Base-by-base conservation (phyloP, 192 early-diverging fungal genomes). In the Dimargaris cristalligena region DNA sequence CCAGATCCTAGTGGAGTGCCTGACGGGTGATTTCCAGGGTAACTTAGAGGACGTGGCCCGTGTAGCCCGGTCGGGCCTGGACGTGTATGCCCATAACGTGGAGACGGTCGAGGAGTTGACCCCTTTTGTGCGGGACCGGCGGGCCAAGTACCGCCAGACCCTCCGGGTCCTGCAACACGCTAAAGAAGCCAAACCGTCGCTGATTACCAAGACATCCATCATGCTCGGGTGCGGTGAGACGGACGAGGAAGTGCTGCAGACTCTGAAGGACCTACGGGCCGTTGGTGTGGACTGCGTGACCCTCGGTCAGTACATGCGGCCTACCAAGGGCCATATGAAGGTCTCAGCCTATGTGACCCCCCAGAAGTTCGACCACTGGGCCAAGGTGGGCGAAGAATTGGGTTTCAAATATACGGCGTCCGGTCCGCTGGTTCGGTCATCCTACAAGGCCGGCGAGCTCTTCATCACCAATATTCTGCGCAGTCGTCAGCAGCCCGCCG, bases 261-360 rank as follows among this genome's bases (percentile, higher is more conserved):
- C 94, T 1, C 70, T 98, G 68, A 78, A 87, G 65, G 92, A 82
- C 60, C 66, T 95, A 58, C 74, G 92, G 50, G 75, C 80, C 25
- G 75, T 81, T 16, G 78, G 85, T 44, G 92, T 95, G 25, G 94
- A 98, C 64, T 89, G 91, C 44, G 79, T 98, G 22, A 98, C 94
- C 11, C 73, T 98, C 59, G 94, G 94, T n/a, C 94, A 98, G 71
- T 98, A 98, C 68, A 98, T 98, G 94, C 80, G 90, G 47, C 94
- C 94, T n/a, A 95, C 94, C 25, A 98, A 95, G 78, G 85, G 88
- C 61, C 92, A 98, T 69, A 92, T 98, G 90, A 94, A 94, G 77
- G 88, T 96, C 23, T 78, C 87, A 58, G 91, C 92, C 65, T 98
- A 95, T 62, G 84, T 98, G 41, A 80, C 84, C 45, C 92, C 92